Evolutionary conservation across 2,329 filamentous ascomycete species (phyloP).

Genomic region (Colletotrichum brevisporum): DNA sequence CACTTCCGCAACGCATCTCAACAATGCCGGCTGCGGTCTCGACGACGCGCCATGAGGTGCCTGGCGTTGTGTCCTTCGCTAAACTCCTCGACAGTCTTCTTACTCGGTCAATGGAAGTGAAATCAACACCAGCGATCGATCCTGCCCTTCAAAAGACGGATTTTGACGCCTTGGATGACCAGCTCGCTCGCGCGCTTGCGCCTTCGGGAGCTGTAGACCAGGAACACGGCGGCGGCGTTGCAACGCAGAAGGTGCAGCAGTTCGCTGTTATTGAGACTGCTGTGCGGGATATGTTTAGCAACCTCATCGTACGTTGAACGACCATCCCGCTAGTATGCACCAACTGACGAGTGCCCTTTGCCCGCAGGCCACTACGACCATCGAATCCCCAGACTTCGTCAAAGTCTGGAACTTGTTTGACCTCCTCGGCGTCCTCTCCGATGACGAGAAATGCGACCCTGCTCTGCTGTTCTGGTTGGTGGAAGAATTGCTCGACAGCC

Average conservation of each 20-base stretch:
- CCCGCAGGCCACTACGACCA: conserved; percentile 77
- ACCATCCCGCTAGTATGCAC: neutral
- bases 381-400: conserved; percentile 84
- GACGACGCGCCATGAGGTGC: conserved; percentile 62
- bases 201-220: conserved; percentile 47
- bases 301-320: conserved; percentile 75
- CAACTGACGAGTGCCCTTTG: conserved; percentile 23
- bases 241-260: conserved; percentile 64
- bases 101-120: conserved; percentile 69
- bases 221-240: conserved; percentile 43
- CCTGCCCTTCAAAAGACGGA: conserved; percentile 81
- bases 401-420: conserved; percentile 95
- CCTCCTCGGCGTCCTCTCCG: conserved; percentile 88
- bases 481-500: conserved; percentile 95
- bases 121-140: conserved; percentile 75
- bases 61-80: conserved; percentile 67
- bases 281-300: conserved; percentile 84
- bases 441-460: conserved; percentile 82
- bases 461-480: conserved; percentile 90
- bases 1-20: conserved; percentile 39
- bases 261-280: conserved; percentile 86
- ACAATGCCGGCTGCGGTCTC: conserved; percentile 64
- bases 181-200: conserved; percentile 54
- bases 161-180: conserved; percentile 64
- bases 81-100: conserved; percentile 71